Percentiles rank a stretch among this genome's conserved stretches.
These are phyloP conservation scores for Starmerella vaccinii DNA, from an alignment of 805 yeast species.

Conservation along the genomic window DNA sequence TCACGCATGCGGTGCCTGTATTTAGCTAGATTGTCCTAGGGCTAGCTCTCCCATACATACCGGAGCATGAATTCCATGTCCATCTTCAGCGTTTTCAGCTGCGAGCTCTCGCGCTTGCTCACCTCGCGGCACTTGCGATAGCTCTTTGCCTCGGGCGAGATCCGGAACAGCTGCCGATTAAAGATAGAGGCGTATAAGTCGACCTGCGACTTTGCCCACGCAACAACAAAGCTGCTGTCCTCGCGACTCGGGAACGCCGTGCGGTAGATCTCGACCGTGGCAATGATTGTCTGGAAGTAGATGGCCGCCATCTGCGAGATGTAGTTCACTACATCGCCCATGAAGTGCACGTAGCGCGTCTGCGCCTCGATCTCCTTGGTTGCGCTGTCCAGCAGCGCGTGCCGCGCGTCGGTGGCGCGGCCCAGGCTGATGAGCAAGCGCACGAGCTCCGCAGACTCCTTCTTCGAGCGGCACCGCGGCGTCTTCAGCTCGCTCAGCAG, in stretches of 20 bases:
- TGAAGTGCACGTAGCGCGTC: slow-evolving; percentile 41
- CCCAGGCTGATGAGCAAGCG: slow-evolving; percentile 36
- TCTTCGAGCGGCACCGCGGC: slow-evolving; percentile 4
- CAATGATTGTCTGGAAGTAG: slow-evolving; percentile 48
- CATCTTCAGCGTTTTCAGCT: slow-evolving; percentile 55
- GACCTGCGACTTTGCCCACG: slow-evolving; percentile 64
- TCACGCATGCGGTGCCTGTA: no score
- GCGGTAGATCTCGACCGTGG: slow-evolving; percentile 47
- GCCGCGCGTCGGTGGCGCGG: slow-evolving; percentile 40
- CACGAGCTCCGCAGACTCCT: slow-evolving; percentile 22
- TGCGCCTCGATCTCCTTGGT: slow-evolving; percentile 40
- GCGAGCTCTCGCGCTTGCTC: slow-evolving; percentile 48
- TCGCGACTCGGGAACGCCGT: slow-evolving; percentile 39
- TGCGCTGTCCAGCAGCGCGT: slow-evolving; percentile 41
- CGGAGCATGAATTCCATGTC: slow-evolving; percentile 64
- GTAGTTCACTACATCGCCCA: slow-evolving; percentile 46
- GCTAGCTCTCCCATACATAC: slow-evolving; percentile 26
- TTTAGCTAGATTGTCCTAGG: background rate
- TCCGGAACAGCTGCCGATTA: slow-evolving; percentile 48
- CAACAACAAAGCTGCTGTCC: slow-evolving; percentile 52
- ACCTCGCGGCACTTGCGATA: slow-evolving; percentile 48
- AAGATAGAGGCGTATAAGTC: slow-evolving; percentile 49
- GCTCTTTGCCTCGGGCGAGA: slow-evolving; percentile 40
- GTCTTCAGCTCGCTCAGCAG: slow-evolving; percentile 16
- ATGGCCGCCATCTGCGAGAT: slow-evolving; percentile 53